Base-by-base conservation (phyloP, 2,329 filamentous ascomycete genomes). In the Paecilomyces formosus region DNA sequence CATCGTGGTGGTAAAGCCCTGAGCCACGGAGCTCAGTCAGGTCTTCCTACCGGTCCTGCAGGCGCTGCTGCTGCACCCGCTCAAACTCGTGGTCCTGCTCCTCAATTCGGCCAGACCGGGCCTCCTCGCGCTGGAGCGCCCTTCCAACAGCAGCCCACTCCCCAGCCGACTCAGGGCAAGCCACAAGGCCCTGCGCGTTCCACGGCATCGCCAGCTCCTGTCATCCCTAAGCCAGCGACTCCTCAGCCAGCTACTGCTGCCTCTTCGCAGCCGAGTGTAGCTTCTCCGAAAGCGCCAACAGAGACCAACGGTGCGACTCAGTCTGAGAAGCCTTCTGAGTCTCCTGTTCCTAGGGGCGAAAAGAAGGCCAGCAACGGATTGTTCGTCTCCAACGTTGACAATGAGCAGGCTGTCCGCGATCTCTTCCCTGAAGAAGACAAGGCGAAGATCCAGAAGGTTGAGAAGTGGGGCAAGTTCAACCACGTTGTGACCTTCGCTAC, bases 1-100 rank as follows among this genome's bases (percentile, higher is more conserved):
- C 94, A 99, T 74, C 88, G 94, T 67, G 90, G 89, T 63, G 87
- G 89, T 58, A 97, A 97, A 80, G 86, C 89, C 81, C 74, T 75
- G 57, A 60, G 64, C 52, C 66, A 67, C 55, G 64, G 75, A 72
- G 66, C 61, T 49, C 68, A 68, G 55, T 51, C 53, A 58, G 39
- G 54, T 50, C 26, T 59, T 13, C 51, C 69, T 35, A 62, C 67
- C 49, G 62, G 68, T 18, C 64, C 63, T 54, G 70, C 73, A 50
- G 63, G 68, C 26, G 69, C 71, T 15, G 72, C 76, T 4, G 73
- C 71, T 18, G 72, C 70, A 55, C 72, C 72, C 39, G 63, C 70
- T 31, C 72, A 72, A 24, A 67, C 68, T 35, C 70, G 74, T 60
- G 64, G 62, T 30, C 68, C 69, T 18, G 66, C 70, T 59, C 72